Base-by-base conservation (phyloP, 495 filamentous ascomycete species). In the Trichoderma orchidacearum region DNA sequence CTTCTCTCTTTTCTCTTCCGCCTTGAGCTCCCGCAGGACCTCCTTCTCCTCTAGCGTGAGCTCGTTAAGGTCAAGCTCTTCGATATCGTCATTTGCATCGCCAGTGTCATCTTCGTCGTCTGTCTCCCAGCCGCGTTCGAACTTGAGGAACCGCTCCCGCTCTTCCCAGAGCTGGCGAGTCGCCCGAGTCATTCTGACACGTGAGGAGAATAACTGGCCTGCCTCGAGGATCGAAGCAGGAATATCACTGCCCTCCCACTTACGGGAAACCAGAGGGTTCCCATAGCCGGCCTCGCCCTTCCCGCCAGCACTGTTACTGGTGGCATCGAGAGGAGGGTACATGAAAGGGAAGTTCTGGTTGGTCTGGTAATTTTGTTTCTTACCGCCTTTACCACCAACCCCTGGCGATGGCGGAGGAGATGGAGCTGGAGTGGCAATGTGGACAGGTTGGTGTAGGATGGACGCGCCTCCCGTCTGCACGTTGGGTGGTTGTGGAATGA, bases 301-400 rank as follows among this genome's bases (percentile, higher is more conserved):
- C 5, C 91, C 93, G 55, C 92, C 90, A 45, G 90, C 81, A 55
- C 81, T 84, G 62, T 90, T 93, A 68, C 84, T 92, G 6, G 80
- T 80, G 58, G 81, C 82, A 71, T 94, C 89, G 13, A 94, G 70
- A 2, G 93, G 91, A 2, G 93, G 94, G 63, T 97, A 98, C 72
- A 98, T 82, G 62, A 98, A 96, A 0, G 93, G 93, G 61, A 98
- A 98, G 62, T 95, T 91, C 60, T 98, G 93, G 65, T 98, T 98
- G 0, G 93, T 98, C 68, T 98, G 93, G 66, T 97, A 98, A 58
- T 97, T 98, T 60, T 97, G 94, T 64, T 98, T 98, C 73, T 98
- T 98, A 15, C 85, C 90, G 45, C 86, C 88, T 67, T 98, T 98
- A 4, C 90, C 90, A 34, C 90, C 90, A 4, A 87, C 84, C 2